These are phyloP conservation scores for Hemileccinum impolitum DNA, from an alignment of 768 basidiomycete genomes.

Conservation along the genomic window DNA sequence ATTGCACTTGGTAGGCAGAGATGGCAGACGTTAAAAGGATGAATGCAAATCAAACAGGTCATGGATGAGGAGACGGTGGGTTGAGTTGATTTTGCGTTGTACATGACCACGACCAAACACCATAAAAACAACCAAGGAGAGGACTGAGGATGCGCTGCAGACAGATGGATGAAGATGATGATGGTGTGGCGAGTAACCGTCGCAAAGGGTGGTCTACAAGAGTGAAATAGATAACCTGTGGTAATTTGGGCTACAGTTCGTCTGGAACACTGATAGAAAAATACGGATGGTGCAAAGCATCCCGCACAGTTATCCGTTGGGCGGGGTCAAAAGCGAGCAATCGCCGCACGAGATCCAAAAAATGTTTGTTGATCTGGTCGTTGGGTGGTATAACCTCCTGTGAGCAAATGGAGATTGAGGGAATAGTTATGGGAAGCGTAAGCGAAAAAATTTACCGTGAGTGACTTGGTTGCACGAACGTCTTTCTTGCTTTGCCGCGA, in stretches of 20 bases:
- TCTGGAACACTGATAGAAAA: constrained; percentile 66
- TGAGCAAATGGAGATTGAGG: constrained; percentile 7
- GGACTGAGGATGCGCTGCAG: constrained; percentile 20
- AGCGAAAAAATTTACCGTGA: constrained; percentile 55
- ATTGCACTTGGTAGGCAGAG: constrained; percentile 29
- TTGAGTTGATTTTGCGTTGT: constrained; percentile 32
- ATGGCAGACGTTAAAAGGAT: constrained; percentile 18
- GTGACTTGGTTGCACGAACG: constrained; percentile 76
- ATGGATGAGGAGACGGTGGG: constrained; percentile 27
- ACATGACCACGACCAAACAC: constrained; percentile 36
- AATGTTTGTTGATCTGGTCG: constrained; percentile 71
- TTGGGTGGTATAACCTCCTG: constrained; percentile 84
- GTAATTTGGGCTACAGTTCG: constrained; percentile 53
- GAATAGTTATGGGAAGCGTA: background rate
- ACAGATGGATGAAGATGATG: constrained; percentile 24
- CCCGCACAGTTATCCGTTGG: constrained; percentile 82
- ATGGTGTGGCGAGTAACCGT: constrained; percentile 17
- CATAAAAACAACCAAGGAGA: constrained; percentile 35
- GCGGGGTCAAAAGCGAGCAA: constrained; percentile 89
- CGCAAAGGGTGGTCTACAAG: constrained; percentile 32
- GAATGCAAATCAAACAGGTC: constrained; percentile 26
- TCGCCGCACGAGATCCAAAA: constrained; percentile 83
- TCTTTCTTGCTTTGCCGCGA: constrained; percentile 92
- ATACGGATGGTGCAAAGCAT: constrained; percentile 86
- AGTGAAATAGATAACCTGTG: constrained; percentile 33